These are phyloP conservation scores for Mycosphaerella sp. DNA, from an alignment of 2,329 filamentous ascomycete genomes.

Conservation along the genomic window DNA sequence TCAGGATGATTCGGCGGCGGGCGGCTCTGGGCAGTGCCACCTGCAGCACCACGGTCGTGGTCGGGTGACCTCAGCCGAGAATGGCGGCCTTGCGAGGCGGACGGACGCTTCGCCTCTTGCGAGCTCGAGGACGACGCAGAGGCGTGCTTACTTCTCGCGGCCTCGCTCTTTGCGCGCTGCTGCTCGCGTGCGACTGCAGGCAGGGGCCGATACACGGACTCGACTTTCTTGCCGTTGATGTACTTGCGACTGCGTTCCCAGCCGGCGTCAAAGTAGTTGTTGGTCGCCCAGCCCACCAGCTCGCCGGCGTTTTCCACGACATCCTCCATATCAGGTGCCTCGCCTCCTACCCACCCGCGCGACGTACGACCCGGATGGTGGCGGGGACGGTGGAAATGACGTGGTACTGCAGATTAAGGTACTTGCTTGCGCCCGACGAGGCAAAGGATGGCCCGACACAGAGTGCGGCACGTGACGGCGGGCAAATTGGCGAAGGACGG, in stretches of 20 bases:
- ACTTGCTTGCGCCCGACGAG: conserved; percentile 11
- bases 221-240: conserved; percentile 21
- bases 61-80: conserved; percentile 17
- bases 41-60: conserved; percentile 7
- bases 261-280: conserved; percentile 27
- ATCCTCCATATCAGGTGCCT: conserved; percentile 14
- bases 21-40: conserved; percentile 5
- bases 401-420: conserved; percentile 6
- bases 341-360: too few relatives aligned
- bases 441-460: conserved; percentile 7
- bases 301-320: conserved; percentile 28
- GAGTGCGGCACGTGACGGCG: conserved; percentile 3
- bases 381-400: conserved; percentile 9
- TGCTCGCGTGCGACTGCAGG: conserved; percentile 1
- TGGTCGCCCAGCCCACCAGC: conserved; percentile 22
- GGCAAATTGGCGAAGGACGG: too few relatives aligned
- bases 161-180: neutral
- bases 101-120: conserved; percentile 10
- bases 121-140: conserved; percentile 5
- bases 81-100: conserved; percentile 10
- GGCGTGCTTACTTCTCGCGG: conserved; percentile 1
- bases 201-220: conserved; percentile 12
- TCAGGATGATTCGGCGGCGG: neutral
- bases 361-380: conserved; percentile 6
- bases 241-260: conserved; percentile 22